Conservation (phyloP, 208 protist species). For the Acanthamoeba culbertsoni region DNA sequence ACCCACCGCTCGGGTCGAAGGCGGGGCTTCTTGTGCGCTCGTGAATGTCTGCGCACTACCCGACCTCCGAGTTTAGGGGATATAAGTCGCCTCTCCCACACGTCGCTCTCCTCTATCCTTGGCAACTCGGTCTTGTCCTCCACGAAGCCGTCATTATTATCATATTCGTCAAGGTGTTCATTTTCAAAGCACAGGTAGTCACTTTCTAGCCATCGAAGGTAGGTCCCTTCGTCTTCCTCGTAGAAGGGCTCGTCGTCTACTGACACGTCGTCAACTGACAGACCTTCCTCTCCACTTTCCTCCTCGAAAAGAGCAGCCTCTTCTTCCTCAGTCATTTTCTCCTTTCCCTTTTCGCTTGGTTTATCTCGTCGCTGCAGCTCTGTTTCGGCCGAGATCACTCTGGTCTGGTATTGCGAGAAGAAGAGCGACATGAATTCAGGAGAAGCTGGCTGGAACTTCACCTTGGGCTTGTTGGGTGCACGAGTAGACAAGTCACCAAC, state of each 20-base stretch:
- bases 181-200: too few species aligned
- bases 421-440: background rate
- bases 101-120: background rate
- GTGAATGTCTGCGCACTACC: background rate
- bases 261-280: background rate
- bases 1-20: background rate
- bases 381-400: background rate
- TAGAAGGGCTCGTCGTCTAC: background rate
- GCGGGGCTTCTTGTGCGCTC: background rate
- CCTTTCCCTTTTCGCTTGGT: background rate
- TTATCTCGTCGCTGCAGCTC: background rate
- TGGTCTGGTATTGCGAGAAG: conserved; percentile 33
- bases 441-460: too few species aligned
- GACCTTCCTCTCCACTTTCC: conserved; percentile 9
- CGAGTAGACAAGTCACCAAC: too few species aligned
- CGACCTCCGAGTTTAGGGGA: background rate
- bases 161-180: background rate
- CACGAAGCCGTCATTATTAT: background rate
- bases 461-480: too few species aligned
- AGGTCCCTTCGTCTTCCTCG: background rate
- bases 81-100: background rate
- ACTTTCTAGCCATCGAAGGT: too few species aligned
- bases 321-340: conserved; percentile 37
- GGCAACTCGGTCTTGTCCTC: background rate
- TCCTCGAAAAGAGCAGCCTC: background rate